Evolutionary conservation across 257 asterid genomes (phyloP).

Genomic region (Nicotiana paniculata): DNA sequence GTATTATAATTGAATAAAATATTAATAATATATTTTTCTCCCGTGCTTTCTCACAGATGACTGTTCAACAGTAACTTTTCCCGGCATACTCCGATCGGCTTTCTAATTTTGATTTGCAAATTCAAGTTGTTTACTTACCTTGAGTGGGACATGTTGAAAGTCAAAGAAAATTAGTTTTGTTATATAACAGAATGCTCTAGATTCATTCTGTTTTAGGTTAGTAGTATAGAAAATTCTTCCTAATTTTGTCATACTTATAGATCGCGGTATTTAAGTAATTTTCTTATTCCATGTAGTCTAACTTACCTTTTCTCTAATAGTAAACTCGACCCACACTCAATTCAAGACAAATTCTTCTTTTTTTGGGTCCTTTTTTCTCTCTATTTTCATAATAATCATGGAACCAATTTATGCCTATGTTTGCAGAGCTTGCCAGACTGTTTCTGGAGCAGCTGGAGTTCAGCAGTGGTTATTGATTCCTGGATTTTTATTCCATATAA

Average conservation of each 20-base stretch:
- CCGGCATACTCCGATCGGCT: background rate
- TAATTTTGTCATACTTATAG: background rate
- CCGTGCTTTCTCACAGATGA: too few relatives aligned
- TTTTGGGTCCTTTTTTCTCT: background rate
- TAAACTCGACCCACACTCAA: background rate
- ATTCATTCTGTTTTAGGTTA: background rate
- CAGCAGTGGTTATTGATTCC: background rate
- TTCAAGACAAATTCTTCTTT: background rate
- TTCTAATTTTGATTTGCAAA: background rate
- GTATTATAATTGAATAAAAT: too few relatives aligned
- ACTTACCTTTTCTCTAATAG: background rate
- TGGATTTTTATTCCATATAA: background rate
- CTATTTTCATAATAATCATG: background rate
- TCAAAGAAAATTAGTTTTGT: background rate
- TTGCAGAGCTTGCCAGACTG: background rate
- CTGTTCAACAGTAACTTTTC: background rate
- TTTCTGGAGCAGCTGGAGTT: constrained; percentile 1
- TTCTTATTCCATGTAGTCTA: background rate
- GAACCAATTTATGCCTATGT: background rate
- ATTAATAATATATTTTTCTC: too few relatives aligned
- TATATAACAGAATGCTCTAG: background rate
- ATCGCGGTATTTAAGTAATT: background rate
- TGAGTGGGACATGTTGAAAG: background rate
- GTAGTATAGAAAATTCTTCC: background rate
- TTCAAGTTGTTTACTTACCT: background rate